Conservation (phyloP, 2,329 filamentous ascomycete species). For the Ilyonectria robusta region DNA sequence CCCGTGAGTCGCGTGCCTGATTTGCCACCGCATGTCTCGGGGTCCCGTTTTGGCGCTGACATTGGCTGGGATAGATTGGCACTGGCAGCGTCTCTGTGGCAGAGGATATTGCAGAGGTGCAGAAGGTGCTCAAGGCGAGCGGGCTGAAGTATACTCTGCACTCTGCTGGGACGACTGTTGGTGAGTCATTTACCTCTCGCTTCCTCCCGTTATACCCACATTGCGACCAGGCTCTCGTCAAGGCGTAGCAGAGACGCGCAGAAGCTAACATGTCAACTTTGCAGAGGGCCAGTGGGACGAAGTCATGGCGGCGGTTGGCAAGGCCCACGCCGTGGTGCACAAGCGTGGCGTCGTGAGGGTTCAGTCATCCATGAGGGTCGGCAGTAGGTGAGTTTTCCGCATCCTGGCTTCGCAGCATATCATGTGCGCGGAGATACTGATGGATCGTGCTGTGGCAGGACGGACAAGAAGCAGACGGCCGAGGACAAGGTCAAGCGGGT, state of each 20-base stretch:
- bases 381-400: slow-evolving; percentile 73
- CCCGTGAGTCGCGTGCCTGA: slow-evolving; percentile 68
- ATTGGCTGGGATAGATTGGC: slow-evolving; percentile 72
- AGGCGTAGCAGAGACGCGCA: not conserved
- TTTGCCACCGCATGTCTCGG: not conserved
- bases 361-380: slow-evolving; percentile 90
- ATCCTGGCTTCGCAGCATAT: not conserved
- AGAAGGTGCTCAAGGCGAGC: slow-evolving; percentile 85
- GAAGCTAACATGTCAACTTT: slow-evolving; percentile 9
- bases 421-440: not conserved
- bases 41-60: slow-evolving; percentile 20
- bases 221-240: not conserved
- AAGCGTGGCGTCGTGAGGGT: slow-evolving; percentile 83
- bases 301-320: slow-evolving; percentile 88
- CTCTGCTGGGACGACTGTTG: slow-evolving; percentile 92
- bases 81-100: slow-evolving; percentile 83
- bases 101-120: slow-evolving; percentile 89
- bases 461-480: slow-evolving; percentile 87
- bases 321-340: slow-evolving; percentile 85
- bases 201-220: not conserved
- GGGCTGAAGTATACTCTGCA: slow-evolving; percentile 91
- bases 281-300: slow-evolving; percentile 92
- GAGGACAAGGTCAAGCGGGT: slow-evolving; percentile 82
- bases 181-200: slow-evolving; percentile 64
- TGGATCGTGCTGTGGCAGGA: slow-evolving; percentile 64